Evolutionary conservation across 306 rosid genomes (phyloP), one percentile per base, ranked within the genome.

Genomic region (Gynostemma pentaphyllum): DNA sequence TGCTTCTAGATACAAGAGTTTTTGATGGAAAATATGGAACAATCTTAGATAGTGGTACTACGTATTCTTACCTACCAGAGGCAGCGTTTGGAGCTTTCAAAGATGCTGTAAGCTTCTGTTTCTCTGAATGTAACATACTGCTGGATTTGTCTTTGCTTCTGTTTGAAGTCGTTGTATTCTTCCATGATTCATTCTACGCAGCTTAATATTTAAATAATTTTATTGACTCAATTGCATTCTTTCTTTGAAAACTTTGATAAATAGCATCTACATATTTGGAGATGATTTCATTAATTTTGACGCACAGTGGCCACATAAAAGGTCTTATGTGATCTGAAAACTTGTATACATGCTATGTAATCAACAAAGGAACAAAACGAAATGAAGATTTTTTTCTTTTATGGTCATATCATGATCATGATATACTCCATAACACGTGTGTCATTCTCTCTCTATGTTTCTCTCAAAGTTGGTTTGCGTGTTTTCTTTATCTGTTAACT

Each of bases 21-120:
- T 94, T 94, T 74, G 88, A 94, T 50, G 83, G 87, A 59, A 88
- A 77, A 69, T 85, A 82, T 67, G 99, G 99, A 67, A 79, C 95
- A 34, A 80, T 94, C 69, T 68, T 94, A 80, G 99, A 94, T 75
- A 94, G 99, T 53, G 99, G 99, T 49, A 94, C 99, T 54, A 94
- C 99, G 12, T 94, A 94, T 70, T 88, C 94, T 50, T 94, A 88
- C 84, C 81, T 94, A 34, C 99, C 99, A 30, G 84, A 79, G 54
- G 70, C 67, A 37, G 99, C 77, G 13, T 94, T 86, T 80, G 41
- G 71, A 10, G 90, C 90, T 45, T 86, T 94, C 71, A 86, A 94
- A 72, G 77, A 75, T 54, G 87, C 90, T 52, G 99, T 94, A 88
- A 88, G 99, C 75, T 70, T 60, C 56, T 44, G 47, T 47, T 26